A percentile compares a stretch with the other conserved stretches of the same genome.
These are phyloP conservation scores for Penicillium canescens DNA, from an alignment of 495 filamentous ascomycete genomes.

Conservation along the genomic window DNA sequence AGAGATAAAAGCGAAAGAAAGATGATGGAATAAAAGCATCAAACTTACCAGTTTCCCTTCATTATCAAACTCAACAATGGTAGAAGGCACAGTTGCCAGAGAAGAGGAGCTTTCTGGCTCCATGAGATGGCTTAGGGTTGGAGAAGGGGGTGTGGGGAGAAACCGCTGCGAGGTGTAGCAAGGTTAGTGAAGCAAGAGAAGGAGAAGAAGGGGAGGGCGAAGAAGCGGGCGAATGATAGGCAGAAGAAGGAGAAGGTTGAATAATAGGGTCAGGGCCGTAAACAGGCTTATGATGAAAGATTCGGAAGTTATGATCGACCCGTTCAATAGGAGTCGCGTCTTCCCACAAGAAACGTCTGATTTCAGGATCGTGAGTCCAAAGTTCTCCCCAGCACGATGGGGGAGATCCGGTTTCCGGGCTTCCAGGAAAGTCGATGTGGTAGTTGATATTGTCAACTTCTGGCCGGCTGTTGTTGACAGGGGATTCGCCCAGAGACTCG, in stretches of 20 bases:
- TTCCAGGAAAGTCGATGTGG: neutral
- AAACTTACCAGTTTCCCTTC: neutral
- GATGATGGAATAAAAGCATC: too few species aligned
- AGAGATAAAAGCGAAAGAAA: neutral
- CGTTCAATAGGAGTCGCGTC: neutral
- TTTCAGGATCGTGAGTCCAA: neutral
- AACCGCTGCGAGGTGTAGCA: neutral
- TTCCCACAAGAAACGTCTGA: neutral
- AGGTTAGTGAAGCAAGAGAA: neutral
- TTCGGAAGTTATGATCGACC: neutral
- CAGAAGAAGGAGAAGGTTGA: neutral
- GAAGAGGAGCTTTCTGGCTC: neutral
- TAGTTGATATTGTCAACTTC: neutral
- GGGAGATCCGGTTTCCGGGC: neutral
- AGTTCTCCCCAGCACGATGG: neutral
- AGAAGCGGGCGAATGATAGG: neutral
- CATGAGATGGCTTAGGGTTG: neutral
- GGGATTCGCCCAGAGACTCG: neutral
- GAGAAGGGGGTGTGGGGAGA: neutral
- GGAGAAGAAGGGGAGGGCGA: neutral
- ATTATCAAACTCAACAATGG: neutral
- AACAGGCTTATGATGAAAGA: neutral
- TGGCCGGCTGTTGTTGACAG: neutral
- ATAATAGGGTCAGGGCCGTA: neutral
- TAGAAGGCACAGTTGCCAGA: neutral